Percentiles rank a stretch among this genome's conserved stretches.
These are phyloP conservation scores for Naematelia aurantialba DNA, from an alignment of 768 basidiomycete species.

Conservation along the genomic window DNA sequence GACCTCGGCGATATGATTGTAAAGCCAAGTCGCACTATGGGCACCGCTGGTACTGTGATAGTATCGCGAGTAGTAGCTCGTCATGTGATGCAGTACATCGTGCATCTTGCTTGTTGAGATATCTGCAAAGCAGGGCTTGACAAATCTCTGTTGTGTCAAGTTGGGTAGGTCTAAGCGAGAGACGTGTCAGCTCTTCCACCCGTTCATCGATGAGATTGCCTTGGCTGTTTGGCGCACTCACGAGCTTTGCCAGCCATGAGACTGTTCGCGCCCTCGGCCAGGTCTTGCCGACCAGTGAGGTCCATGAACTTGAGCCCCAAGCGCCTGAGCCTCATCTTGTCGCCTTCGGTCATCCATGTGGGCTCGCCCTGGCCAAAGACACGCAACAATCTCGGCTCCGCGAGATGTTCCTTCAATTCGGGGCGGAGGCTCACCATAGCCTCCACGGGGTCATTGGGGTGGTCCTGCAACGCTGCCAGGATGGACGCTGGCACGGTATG, in stretches of 20 bases:
- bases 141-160: conserved; percentile 20
- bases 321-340: conserved; percentile 26
- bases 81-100: conserved; percentile 19
- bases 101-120: conserved; percentile 18
- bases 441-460: conserved; percentile 22
- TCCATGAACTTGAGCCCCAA: conserved; percentile 29
- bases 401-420: conserved; percentile 13
- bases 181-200: no score
- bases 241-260: not conserved
- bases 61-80: conserved; percentile 28
- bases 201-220: no score
- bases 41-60: conserved; percentile 22
- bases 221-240: no score
- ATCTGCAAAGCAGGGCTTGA: conserved; percentile 20
- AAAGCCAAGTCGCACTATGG: conserved; percentile 23
- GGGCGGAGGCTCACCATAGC: conserved; percentile 16
- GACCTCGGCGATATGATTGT: conserved; percentile 22
- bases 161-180: conserved; percentile 18
- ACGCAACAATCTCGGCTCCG: conserved; percentile 18
- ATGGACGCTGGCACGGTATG: conserved; percentile 4
- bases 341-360: conserved; percentile 31
- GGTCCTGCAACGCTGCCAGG: not conserved
- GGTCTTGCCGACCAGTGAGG: conserved; percentile 17
- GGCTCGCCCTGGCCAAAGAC: conserved; percentile 13
- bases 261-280: not conserved